Base-by-base conservation (phyloP, 495 filamentous ascomycete species). In the Rostrohypoxylon terebratum region DNA sequence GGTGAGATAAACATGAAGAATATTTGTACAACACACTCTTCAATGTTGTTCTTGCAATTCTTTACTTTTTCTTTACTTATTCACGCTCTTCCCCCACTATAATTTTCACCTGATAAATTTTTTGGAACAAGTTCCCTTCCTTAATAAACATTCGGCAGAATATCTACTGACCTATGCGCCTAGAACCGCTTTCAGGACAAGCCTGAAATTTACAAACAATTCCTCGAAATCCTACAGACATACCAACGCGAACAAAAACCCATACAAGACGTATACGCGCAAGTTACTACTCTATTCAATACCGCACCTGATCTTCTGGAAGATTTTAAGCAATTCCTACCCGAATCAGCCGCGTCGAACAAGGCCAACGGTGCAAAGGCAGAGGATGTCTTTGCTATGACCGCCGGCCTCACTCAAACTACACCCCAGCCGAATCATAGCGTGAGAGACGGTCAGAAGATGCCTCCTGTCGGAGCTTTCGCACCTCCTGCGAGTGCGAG, bases 161-260 rank as follows among this genome's bases (percentile, higher is more conserved):
- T 33, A 48, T 42, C 31, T 66, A 59, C 64, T 71, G 61, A 71
- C 59, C 53, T 45, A 48, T 69, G 28, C 53, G 51, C 66, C 31
- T 75, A 94, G 96, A 99, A 98, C 77, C 96, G 96, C 44, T 99
- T 98, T 78, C 88, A 96, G 50, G 88, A 91, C 71, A 93, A 96
- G 66, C 96, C 96, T 7, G 96, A 99, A 76, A 98, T 98, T 61
- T 99, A 99, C 84, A 99, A 99, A 76, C 94, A 98, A 75, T 99
- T 99, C 77, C 87, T 99, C 7, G 96, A 99, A 78, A 99, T 99
- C 28, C 83, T 99, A 47, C 96, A 99, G 79, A 99, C 96, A 1
- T 99, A 99, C 77, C 96, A 99, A 80, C 89, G 96, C 59, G 96
- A 99, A 74, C 96, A 94, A 40, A 98, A 98, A 78, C 96, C 96